A percentile compares a stretch with the other conserved stretches of the same genome.
Conservation (phyloP, 169 alveolate species). For the Plasmodium ovale region DNA sequence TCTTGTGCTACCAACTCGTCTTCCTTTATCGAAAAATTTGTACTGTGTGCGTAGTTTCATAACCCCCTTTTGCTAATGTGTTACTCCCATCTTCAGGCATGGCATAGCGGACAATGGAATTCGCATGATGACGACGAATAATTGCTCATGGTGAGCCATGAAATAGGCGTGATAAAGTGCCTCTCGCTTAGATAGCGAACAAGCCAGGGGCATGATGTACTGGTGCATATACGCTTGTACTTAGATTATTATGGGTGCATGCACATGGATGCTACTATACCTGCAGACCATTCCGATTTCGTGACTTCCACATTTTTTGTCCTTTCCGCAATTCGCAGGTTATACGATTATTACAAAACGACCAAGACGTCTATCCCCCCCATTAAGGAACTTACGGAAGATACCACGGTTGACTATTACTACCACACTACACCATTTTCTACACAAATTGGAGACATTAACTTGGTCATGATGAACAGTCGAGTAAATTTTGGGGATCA, state of each 20-base stretch:
- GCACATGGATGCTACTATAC: background rate
- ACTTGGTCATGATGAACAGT: conserved; percentile 83
- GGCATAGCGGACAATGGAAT: conserved; percentile 83
- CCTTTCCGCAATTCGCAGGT: conserved; percentile 56
- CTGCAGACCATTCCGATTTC: no score
- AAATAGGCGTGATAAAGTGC: background rate
- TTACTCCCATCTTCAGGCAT: conserved; percentile 57
- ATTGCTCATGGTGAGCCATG: conserved; percentile 78
- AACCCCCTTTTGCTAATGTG: background rate
- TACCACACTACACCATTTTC: conserved; percentile 79
- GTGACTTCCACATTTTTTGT: no score
- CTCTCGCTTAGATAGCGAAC: background rate
- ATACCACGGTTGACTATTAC: conserved; percentile 78
- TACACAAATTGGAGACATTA: conserved; percentile 79
- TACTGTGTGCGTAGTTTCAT: background rate
- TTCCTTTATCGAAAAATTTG: no score
- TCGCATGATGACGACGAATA: conserved; percentile 80
- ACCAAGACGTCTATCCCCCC: conserved; percentile 64
- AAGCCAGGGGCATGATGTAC: background rate
- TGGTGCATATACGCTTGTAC: background rate
- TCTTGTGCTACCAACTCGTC: no score
- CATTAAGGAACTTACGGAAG: conserved; percentile 76
- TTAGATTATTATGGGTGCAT: background rate
- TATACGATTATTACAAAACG: conserved; percentile 78
- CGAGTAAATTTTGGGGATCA: conserved; percentile 83